Conservation (phyloP, 495 filamentous ascomycete genomes). For the Hypoxylon perforatum region DNA sequence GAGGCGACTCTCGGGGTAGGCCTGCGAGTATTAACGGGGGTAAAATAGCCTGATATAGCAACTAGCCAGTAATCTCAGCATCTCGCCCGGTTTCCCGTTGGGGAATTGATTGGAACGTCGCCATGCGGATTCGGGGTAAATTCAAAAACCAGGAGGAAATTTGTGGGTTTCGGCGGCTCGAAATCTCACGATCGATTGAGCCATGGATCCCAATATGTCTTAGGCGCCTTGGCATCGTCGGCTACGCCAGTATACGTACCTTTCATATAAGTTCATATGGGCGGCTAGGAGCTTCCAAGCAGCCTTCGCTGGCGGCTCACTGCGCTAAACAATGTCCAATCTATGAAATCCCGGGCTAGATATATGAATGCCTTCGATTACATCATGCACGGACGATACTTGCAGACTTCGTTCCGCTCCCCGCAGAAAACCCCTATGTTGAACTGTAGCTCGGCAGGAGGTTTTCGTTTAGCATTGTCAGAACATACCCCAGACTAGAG, state of each 20-base stretch:
- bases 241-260: constrained; percentile 8
- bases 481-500: no score
- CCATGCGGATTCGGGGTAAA: constrained; percentile 37
- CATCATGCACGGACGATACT: no score
- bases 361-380: no score
- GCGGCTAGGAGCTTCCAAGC: constrained; percentile 17
- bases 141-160: constrained; percentile 14
- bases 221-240: constrained; percentile 34
- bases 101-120: constrained; percentile 13
- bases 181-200: constrained; percentile 33
- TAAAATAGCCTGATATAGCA: constrained; percentile 43
- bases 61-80: constrained; percentile 34
- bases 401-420: no score
- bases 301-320: constrained; percentile 15
- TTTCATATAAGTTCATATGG: constrained; percentile 41
- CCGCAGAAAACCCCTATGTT: no score
- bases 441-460: no score
- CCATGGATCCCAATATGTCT: constrained; percentile 29
- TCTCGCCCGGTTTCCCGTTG: constrained; percentile 25
- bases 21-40: constrained; percentile 18
- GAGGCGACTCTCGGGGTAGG: constrained; percentile 42
- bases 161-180: constrained; percentile 35
- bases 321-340: constrained; percentile 1
- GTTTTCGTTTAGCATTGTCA: no score
- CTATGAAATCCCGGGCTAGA: not conserved